Evolutionary conservation across 2,329 filamentous ascomycete species (phyloP).

Genomic region (Penicillium hesseltinei): DNA sequence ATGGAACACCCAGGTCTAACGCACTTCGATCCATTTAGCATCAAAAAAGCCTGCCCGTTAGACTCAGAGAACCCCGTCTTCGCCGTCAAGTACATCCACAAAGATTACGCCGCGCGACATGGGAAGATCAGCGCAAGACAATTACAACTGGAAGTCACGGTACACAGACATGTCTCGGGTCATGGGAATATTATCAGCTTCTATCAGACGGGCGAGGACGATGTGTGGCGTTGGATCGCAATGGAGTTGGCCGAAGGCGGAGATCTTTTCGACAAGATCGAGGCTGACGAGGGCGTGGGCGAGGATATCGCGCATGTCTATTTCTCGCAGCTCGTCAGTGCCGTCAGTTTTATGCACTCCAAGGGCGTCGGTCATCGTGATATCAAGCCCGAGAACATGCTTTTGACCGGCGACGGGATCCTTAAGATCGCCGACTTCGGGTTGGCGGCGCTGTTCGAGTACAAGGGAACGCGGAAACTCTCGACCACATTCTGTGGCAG

Average conservation of each 20-base stretch:
- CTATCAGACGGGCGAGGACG: slow-evolving; percentile 82
- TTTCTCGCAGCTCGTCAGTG: slow-evolving; percentile 86
- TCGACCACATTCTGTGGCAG: slow-evolving; percentile 91
- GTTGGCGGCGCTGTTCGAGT: slow-evolving; percentile 88
- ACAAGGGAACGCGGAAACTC: slow-evolving; percentile 76
- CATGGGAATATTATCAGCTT: slow-evolving; percentile 94
- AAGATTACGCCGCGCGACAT: slow-evolving; percentile 85
- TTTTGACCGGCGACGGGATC: slow-evolving; percentile 78
- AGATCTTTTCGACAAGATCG: slow-evolving; percentile 98
- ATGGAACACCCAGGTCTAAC: not conserved
- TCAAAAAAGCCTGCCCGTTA: slow-evolving; percentile 86
- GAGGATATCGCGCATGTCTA: slow-evolving; percentile 96
- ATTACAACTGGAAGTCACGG: slow-evolving; percentile 83
- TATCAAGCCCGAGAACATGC: slow-evolving; percentile 91
- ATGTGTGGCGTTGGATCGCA: slow-evolving; percentile 91
- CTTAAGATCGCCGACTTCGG: slow-evolving; percentile 97
- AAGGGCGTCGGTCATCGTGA: slow-evolving; percentile 93
- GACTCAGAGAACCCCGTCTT: slow-evolving; percentile 72
- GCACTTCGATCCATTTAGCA: slow-evolving; percentile 51
- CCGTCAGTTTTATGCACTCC: slow-evolving; percentile 91
- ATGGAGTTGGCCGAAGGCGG: slow-evolving; percentile 97
- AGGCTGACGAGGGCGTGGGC: slow-evolving; percentile 91
- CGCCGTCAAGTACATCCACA: slow-evolving; percentile 98
- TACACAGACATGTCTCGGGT: slow-evolving; percentile 83
- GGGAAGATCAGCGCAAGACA: slow-evolving; percentile 87